Percentiles rank a stretch among this genome's conserved stretches.
Evolutionary conservation across 305 asterid species (phyloP).

Genomic region (Striga hermonthica): DNA sequence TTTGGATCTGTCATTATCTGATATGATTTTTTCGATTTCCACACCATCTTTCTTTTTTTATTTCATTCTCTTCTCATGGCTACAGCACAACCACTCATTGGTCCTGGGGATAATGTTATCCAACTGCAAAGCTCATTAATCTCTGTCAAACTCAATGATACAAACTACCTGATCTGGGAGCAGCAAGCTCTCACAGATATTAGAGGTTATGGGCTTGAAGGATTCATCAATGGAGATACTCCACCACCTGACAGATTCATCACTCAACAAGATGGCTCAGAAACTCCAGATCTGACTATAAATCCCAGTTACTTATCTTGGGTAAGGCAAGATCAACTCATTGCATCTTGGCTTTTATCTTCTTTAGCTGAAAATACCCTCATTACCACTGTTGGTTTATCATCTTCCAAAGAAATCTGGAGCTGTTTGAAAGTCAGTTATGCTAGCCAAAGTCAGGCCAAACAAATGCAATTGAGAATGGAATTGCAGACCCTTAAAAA

Average conservation of each 20-base stretch:
- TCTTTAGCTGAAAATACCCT: neutral
- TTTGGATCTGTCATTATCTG: no score
- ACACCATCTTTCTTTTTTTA: no score
- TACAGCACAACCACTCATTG: no score
- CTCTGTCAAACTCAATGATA: neutral
- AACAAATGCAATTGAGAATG: neutral
- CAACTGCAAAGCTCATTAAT: neutral
- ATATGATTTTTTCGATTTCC: no score
- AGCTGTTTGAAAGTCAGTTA: neutral
- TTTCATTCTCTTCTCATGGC: no score
- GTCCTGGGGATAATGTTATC: neutral
- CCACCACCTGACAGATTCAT: neutral
- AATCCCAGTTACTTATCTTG: neutral
- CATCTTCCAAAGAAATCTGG: neutral
- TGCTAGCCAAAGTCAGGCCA: neutral
- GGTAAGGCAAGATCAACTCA: neutral
- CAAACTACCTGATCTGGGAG: neutral
- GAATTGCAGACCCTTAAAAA: no score
- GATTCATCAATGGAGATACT: neutral
- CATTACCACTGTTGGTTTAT: neutral
- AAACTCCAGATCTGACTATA: no score
- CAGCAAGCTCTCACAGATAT: neutral
- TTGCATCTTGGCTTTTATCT: neutral
- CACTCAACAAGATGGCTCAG: neutral
- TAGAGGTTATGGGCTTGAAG: neutral